These are phyloP conservation scores for Paramecium tetraurelia DNA, from an alignment of 73 alveolate species.

Conservation along the genomic window DNA sequence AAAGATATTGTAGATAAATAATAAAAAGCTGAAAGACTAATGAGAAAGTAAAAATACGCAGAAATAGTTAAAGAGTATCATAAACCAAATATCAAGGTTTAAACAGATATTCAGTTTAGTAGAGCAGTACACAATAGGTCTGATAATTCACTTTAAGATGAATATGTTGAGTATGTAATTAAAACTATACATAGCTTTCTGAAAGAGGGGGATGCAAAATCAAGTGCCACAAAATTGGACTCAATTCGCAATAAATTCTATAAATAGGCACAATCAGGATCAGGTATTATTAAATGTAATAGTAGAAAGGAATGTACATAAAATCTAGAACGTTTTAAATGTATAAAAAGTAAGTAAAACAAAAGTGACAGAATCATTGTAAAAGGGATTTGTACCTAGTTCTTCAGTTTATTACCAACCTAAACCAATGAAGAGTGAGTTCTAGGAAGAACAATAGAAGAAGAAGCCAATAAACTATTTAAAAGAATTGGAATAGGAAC, in stretches of 20 bases:
- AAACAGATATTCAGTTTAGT: neutral
- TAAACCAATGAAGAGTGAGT: neutral
- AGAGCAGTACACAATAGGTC: neutral
- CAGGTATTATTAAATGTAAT: neutral
- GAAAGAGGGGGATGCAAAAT: neutral
- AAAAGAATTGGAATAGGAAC: neutral
- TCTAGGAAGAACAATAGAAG: neutral
- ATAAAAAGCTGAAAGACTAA: neutral
- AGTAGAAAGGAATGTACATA: neutral
- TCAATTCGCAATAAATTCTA: neutral
- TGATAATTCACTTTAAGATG: neutral
- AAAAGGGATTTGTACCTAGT: neutral
- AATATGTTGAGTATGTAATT: neutral
- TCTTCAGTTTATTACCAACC: neutral
- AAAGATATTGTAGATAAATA: neutral
- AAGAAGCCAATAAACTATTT: neutral
- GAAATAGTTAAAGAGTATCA: conserved; percentile 28
- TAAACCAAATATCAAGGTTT: neutral
- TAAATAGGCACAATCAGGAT: neutral
- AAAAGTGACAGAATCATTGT: neutral
- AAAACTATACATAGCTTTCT: neutral
- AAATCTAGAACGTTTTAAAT: neutral
- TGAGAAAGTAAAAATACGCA: neutral
- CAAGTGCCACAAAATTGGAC: neutral
- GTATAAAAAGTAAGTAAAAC: neutral